Evolutionary conservation across 2,329 filamentous ascomycete species (phyloP).

Genomic region (Fusarium sp.): DNA sequence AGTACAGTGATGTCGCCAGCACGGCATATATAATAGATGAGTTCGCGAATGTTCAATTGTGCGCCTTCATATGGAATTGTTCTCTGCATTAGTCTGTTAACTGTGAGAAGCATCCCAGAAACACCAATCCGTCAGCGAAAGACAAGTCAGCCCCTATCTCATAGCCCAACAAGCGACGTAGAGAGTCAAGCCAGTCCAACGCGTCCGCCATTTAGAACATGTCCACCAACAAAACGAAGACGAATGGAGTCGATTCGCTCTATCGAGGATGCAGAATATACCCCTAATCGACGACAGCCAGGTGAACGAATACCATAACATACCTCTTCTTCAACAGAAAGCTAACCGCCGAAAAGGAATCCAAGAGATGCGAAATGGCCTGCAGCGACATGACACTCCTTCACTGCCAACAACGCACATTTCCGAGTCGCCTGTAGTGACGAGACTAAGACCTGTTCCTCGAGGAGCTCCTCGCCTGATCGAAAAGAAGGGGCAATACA

Average conservation of each 20-base stretch:
- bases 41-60: conserved; percentile 32
- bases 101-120: conserved; percentile 32
- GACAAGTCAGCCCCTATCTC: not conserved
- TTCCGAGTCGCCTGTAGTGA: not conserved
- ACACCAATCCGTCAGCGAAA: conserved; percentile 21
- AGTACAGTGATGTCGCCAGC: not conserved
- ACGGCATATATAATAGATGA: conserved; percentile 28
- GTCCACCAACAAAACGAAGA: conserved; percentile 17
- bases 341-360: not conserved
- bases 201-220: not conserved
- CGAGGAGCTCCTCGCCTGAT: conserved; percentile 44
- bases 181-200: not conserved
- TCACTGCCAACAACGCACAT: not conserved
- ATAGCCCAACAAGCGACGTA: not conserved
- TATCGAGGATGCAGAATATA: not conserved
- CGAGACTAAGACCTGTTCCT: conserved; percentile 45
- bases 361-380: not conserved
- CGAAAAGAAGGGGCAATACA: conserved; percentile 46
- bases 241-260: conserved; percentile 38
- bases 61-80: not conserved
- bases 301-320: not conserved
- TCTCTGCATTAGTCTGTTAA: not conserved
- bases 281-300: not conserved
- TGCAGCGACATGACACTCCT: not conserved
- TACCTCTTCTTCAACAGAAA: not conserved